Conservation (phyloP, 1,284 basidiomycete genomes). For the Phylloporus sp. region DNA sequence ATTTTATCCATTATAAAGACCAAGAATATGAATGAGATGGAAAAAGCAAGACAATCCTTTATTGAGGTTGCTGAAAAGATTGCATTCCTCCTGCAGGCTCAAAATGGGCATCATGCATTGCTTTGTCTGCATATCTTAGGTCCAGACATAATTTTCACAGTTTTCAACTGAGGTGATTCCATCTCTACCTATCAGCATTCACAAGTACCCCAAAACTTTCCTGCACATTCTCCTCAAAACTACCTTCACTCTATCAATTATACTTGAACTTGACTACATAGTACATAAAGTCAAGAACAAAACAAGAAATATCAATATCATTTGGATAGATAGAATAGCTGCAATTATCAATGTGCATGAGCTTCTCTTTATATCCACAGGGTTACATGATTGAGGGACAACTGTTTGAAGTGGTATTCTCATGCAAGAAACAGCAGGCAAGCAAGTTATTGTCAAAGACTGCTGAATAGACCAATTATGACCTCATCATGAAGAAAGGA, state of each 20-base stretch:
- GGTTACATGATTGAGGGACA: not conserved
- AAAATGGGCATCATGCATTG: not conserved
- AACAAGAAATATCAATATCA: not conserved
- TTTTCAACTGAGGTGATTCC: not conserved
- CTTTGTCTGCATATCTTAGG: not conserved
- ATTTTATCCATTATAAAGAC: no score
- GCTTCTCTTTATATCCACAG: not conserved
- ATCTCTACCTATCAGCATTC: slow-evolving; percentile 3
- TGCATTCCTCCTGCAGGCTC: not conserved
- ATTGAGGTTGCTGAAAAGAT: not conserved
- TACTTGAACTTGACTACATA: not conserved
- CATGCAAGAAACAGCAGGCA: not conserved
- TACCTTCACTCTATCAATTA: not conserved
- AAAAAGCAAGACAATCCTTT: not conserved
- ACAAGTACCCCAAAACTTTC: not conserved
- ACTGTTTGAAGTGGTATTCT: not conserved
- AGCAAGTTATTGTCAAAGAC: not conserved
- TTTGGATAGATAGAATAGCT: not conserved
- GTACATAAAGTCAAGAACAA: not conserved
- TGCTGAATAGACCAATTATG: not conserved
- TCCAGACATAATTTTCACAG: not conserved
- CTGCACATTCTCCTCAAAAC: not conserved
- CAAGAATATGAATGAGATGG: no score
- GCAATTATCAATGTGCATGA: not conserved
- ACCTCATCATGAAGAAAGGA: not conserved